These are phyloP conservation scores for Penicillium canescens DNA, from an alignment of 495 filamentous ascomycete genomes.

Conservation along the genomic window DNA sequence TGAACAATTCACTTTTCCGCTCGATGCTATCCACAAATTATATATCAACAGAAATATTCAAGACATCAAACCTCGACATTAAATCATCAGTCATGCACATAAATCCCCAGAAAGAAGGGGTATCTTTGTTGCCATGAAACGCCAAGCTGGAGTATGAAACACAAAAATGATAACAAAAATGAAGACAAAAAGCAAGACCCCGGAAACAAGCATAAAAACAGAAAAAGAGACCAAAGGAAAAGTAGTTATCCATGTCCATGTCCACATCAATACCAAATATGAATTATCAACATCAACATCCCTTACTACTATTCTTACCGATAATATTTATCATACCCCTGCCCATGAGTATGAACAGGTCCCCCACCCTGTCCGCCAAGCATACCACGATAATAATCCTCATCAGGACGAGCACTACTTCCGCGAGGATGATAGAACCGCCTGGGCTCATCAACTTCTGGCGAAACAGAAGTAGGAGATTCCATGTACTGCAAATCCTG, in stretches of 20 bases:
- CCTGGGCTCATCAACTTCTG: conserved; percentile 33
- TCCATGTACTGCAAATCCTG: conserved; percentile 31
- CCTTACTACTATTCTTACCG: conserved; percentile 10
- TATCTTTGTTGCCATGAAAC: conserved; percentile 27
- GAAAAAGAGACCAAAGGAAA: conserved; percentile 4
- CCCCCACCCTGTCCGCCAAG: conserved; percentile 36
- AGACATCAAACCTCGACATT: conserved; percentile 7
- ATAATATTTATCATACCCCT: conserved; percentile 34
- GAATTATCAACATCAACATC: no score
- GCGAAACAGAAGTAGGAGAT: conserved; percentile 18
- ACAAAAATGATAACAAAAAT: conserved; percentile 5
- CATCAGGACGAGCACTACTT: conserved; percentile 30
- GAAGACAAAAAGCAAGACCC: conserved; percentile 2
- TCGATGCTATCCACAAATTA: background rate
- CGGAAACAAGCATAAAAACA: conserved; percentile 1
- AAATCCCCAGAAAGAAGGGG: conserved; percentile 16
- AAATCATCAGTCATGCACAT: conserved; percentile 20
- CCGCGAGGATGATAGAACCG: conserved; percentile 29
- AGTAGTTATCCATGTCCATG: conserved; percentile 3
- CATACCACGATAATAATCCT: conserved; percentile 44
- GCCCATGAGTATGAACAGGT: conserved; percentile 16
- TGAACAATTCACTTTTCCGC: background rate
- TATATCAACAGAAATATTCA: background rate
- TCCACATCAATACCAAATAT: no score
- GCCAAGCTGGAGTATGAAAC: conserved; percentile 12